Percentiles rank a stretch among this genome's conserved stretches.
phyloP scores from a whole-genome alignment of 805 yeast species.

The Ogataea paradorogensis region DNA sequence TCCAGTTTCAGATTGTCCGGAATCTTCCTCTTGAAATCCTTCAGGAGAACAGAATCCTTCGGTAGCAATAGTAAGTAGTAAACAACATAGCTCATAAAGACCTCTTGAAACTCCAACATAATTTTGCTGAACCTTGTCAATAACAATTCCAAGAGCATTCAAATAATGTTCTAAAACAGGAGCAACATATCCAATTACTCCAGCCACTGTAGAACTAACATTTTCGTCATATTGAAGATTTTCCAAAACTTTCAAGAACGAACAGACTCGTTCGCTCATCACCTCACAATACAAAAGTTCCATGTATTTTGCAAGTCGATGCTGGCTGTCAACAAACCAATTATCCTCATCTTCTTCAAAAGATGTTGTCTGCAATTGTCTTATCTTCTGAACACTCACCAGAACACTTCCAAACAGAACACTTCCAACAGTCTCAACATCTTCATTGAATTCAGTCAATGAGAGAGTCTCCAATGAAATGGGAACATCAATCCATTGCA shows the following conservation, averaged over 20 bases:
- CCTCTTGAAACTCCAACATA: conserved; percentile 60
- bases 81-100: conserved; percentile 52
- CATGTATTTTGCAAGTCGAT: conserved; percentile 38
- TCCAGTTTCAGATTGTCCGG: conserved; percentile 71
- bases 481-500: conserved; percentile 7
- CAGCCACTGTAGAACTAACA: conserved; percentile 40
- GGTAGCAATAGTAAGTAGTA: conserved; percentile 60
- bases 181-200: conserved; percentile 48
- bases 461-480: conserved; percentile 12
- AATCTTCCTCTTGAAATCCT: conserved; percentile 61
- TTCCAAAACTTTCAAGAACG: conserved; percentile 36
- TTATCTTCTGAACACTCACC: conserved; percentile 62
- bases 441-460: conserved; percentile 8
- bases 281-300: conserved; percentile 33
- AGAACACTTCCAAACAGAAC: conserved; percentile 56
- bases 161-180: conserved; percentile 65
- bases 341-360: conserved; percentile 52
- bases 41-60: conserved; percentile 94
- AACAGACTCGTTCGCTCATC: conserved; percentile 14
- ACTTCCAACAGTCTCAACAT: conserved; percentile 48
- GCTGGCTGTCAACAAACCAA: conserved; percentile 62
- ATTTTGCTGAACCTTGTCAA: conserved; percentile 43
- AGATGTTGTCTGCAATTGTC: conserved; percentile 32
- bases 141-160: conserved; percentile 43
- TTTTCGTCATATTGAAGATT: conserved; percentile 35